phyloP scores from a whole-genome alignment of 768 basidiomycete species.

The Agrocybe praecox region DNA sequence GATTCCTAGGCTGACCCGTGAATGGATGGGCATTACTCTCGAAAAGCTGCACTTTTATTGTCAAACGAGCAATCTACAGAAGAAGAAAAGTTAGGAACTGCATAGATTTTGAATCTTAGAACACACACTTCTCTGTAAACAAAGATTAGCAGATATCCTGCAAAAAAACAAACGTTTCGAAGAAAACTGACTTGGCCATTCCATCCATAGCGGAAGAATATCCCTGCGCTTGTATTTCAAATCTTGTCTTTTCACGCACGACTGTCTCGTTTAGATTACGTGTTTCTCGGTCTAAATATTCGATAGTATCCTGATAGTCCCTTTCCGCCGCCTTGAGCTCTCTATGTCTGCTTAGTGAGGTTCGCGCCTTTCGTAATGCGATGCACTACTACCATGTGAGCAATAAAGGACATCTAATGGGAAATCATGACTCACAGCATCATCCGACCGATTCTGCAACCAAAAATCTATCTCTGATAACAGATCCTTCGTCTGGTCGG shows the following conservation, averaged over 20 bases:
- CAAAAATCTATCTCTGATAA: constrained; percentile 53
- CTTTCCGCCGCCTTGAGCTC: constrained; percentile 3
- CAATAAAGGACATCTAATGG: background rate
- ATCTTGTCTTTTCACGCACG: background rate
- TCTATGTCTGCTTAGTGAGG: constrained; percentile 10
- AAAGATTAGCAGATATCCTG: background rate
- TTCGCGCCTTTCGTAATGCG: constrained; percentile 17
- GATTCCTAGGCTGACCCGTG: constrained; percentile 33
- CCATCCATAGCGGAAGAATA: constrained; percentile 6
- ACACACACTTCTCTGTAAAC: constrained; percentile 23
- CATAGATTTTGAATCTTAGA: background rate
- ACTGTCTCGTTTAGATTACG: background rate
- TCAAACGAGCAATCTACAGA: constrained; percentile 16
- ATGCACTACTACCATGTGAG: constrained; percentile 11
- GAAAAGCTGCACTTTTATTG: constrained; percentile 38
- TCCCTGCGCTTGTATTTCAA: background rate
- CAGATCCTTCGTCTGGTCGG: constrained; percentile 36
- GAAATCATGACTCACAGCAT: constrained; percentile 32
- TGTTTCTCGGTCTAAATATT: background rate
- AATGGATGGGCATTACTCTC: constrained; percentile 23
- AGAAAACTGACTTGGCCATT: constrained; percentile 12
- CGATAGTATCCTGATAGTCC: background rate
- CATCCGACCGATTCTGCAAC: constrained; percentile 43
- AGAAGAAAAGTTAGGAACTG: background rate
- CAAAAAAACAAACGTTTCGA: background rate